Conservation (phyloP, 1,139 yeast species). For the Kodamaea fungicola region DNA sequence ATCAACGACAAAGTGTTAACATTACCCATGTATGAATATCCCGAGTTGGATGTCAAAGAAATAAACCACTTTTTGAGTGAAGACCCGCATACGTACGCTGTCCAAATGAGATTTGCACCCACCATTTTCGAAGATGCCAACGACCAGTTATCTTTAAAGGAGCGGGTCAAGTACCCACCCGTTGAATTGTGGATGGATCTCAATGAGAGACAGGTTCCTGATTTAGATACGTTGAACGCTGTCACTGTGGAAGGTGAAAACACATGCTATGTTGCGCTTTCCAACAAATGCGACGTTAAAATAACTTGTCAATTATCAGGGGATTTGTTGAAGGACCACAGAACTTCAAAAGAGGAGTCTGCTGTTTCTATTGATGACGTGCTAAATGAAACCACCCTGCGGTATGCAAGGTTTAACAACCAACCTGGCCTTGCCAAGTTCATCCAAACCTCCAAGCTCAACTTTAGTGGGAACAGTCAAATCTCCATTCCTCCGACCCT, state of each 20-base stretch:
- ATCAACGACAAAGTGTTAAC: slow-evolving; percentile 36
- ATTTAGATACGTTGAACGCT: slow-evolving; percentile 36
- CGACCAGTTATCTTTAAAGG: slow-evolving; percentile 11
- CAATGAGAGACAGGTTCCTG: slow-evolving; percentile 35
- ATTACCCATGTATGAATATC: slow-evolving; percentile 26
- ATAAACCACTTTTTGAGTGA: slow-evolving; percentile 17
- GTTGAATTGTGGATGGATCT: slow-evolving; percentile 54
- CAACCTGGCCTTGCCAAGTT: slow-evolving; percentile 51
- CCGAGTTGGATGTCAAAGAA: slow-evolving; percentile 18
- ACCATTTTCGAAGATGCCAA: slow-evolving; percentile 27
- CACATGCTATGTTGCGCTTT: slow-evolving; percentile 37
- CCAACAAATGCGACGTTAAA: slow-evolving; percentile 44
- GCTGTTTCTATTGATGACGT: slow-evolving; percentile 13
- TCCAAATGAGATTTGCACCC: slow-evolving; percentile 52
- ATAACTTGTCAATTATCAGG: slow-evolving; percentile 41
- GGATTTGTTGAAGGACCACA: slow-evolving; percentile 19
- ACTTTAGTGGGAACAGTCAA: slow-evolving; percentile 35
- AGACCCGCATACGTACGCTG: slow-evolving; percentile 16
- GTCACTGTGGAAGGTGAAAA: slow-evolving; percentile 50
- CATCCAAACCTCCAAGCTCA: slow-evolving; percentile 34
- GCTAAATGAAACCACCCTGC: slow-evolving; percentile 28
- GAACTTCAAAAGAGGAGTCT: background rate
- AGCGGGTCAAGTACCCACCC: slow-evolving; percentile 40
- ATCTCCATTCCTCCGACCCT: slow-evolving; percentile 37
- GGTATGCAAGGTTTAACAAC: slow-evolving; percentile 24